Evolutionary conservation across 2,329 filamentous ascomycete species (phyloP), one percentile per base, ranked within the genome.

Genomic region (Fusarium sp.): DNA sequence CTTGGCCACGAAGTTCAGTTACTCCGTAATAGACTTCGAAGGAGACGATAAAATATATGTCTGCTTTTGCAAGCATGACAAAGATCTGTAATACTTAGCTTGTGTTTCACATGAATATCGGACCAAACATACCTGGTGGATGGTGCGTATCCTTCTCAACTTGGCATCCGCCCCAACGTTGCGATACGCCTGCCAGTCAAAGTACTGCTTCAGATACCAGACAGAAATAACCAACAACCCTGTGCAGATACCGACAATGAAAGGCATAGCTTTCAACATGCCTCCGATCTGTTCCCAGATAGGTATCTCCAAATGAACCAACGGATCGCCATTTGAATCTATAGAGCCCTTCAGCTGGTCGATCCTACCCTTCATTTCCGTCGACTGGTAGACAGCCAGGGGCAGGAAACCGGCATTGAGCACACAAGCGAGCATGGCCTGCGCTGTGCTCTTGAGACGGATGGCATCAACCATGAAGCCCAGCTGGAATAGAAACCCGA

Each of bases 161-260:
- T 7, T 62, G 0, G 60, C 23, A 41, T 62, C 60, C 3, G 60
- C 60, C 1, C 60, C 46, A 4, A 62, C 60, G 1, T 62, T 62
- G 0, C 60, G 60, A n/a, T 62, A 62, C 1, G 60, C 52, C 18
- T 62, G 58, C 60, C 60, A 62, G 9, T 51, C 61, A 6, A 62
- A 62, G 16, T 43, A 34, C 7, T 48, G 31, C 13, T 62, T 62
- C 2, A 62, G 8, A n/a, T 62, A 62, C 60, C 58, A 62, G 5
- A 45, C 60, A 21, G 16, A 46, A 0, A 62, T 4, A 1, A 53
- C 16, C 0, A 62, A 48, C 3, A 62, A 0, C 1, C 54, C 2
- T 1, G 60, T 62, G 8, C 28, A 62, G 8, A 14, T 3, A 2
- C 31, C 58, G 2, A 62, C 43, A 1, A 62, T 21, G 1, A 37